These are phyloP conservation scores for Dothistroma pini DNA, from an alignment of 2,329 filamentous ascomycete genomes.

Conservation along the genomic window DNA sequence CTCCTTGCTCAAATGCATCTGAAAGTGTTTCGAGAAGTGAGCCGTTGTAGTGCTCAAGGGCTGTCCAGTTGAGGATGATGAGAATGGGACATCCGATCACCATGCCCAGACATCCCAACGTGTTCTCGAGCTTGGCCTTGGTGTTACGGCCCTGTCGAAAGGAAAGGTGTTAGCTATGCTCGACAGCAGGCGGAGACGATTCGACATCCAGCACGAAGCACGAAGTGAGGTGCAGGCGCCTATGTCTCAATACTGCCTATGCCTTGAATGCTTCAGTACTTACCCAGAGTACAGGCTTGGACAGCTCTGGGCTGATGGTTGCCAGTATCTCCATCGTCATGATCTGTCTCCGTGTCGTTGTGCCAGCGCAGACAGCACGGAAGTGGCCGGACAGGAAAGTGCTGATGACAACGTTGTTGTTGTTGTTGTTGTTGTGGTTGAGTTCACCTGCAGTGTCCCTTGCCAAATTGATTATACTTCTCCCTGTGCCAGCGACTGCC, in stretches of 20 bases:
- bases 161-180: too few species aligned
- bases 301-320: neutral
- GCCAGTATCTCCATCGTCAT: conserved; percentile 4
- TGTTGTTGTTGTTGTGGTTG: neutral
- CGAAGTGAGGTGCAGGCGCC: too few species aligned
- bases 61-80: conserved; percentile 11
- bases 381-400: neutral
- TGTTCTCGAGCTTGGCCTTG: conserved; percentile 7
- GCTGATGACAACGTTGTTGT: neutral
- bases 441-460: neutral
- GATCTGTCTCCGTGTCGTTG: neutral
- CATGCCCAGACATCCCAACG: conserved; percentile 2
- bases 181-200: too few species aligned
- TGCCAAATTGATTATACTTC: neutral
- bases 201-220: too few species aligned
- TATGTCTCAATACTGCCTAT: too few species aligned
- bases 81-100: conserved; percentile 5
- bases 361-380: neutral
- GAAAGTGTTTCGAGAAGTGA: conserved; percentile 3
- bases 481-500: neutral
- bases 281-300: neutral
- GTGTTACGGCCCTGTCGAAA: neutral
- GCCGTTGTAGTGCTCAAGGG: conserved; percentile 12
- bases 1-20: neutral
- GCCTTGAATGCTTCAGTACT: too few species aligned